Evolutionary conservation across 768 basidiomycete genomes (phyloP).

Genomic region (Boletus fagicola): DNA sequence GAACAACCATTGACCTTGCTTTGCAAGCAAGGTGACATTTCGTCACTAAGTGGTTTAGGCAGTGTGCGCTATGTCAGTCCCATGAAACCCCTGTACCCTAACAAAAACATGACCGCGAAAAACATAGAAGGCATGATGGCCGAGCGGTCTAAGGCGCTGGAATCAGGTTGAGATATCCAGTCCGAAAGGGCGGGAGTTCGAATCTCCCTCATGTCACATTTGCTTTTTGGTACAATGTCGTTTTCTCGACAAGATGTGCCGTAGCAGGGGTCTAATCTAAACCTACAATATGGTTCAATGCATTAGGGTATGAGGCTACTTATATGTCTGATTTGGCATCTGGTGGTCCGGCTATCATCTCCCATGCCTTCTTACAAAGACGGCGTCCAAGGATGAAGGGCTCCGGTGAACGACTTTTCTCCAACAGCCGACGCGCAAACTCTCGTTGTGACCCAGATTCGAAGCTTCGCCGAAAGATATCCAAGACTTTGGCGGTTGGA

Average conservation of each 20-base stretch:
- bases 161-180: conserved; percentile 40
- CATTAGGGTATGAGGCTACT: conserved; percentile 25
- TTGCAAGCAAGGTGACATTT: too few relatives aligned
- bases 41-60: too few relatives aligned
- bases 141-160: conserved; percentile 63
- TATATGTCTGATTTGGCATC: conserved; percentile 28
- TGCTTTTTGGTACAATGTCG: not conserved
- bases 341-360: conserved; percentile 34
- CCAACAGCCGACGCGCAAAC: conserved; percentile 58
- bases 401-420: conserved; percentile 62
- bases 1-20: too few relatives aligned
- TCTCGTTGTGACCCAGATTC: conserved; percentile 55
- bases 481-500: conserved; percentile 53
- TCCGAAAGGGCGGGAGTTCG: conserved; percentile 37
- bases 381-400: conserved; percentile 48
- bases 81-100: not conserved
- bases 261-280: conserved; percentile 1
- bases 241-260: not conserved
- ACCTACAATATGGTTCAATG: conserved; percentile 2
- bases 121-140: conserved; percentile 39
- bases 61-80: too few relatives aligned
- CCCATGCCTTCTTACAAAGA: conserved; percentile 41
- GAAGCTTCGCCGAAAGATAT: conserved; percentile 52
- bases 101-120: accelerated
- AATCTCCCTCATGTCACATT: conserved; percentile 33